Evolutionary conservation across 768 basidiomycete genomes (phyloP).

Genomic region (Rhizopogon roseolus): DNA sequence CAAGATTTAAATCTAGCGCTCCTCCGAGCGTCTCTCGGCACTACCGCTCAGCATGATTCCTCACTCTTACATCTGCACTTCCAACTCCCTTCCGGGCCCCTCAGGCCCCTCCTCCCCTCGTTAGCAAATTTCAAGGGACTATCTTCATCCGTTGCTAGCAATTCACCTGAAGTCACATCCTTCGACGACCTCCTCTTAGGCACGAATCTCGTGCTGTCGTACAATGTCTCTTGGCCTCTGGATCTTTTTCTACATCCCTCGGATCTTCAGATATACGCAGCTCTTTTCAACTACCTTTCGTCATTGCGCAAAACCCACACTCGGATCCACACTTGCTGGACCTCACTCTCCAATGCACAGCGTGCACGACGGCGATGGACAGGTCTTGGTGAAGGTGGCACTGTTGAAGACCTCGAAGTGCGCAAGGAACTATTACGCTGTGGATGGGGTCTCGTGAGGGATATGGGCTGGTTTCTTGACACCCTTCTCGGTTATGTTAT

Average conservation of each 20-base stretch:
- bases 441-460: slow-evolving; percentile 82
- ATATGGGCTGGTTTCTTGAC: slow-evolving; percentile 92
- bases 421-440: slow-evolving; percentile 65
- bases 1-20: slow-evolving; percentile 87
- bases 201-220: slow-evolving; percentile 66
- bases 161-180: slow-evolving; percentile 36
- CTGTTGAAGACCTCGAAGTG: slow-evolving; percentile 59
- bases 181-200: slow-evolving; percentile 80
- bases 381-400: slow-evolving; percentile 82
- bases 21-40: slow-evolving; percentile 84
- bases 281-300: slow-evolving; percentile 78
- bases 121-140: slow-evolving; percentile 36
- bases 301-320: slow-evolving; percentile 82
- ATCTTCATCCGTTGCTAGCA: slow-evolving; percentile 37
- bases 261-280: slow-evolving; percentile 70
- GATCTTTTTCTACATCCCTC: slow-evolving; percentile 81
- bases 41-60: slow-evolving; percentile 84
- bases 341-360: slow-evolving; percentile 79
- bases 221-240: slow-evolving; percentile 78
- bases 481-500: slow-evolving; percentile 79
- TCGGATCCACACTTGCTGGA: slow-evolving; percentile 77
- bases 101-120: slow-evolving; percentile 79
- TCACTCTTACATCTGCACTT: slow-evolving; percentile 70
- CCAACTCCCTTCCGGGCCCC: slow-evolving; percentile 73
- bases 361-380: slow-evolving; percentile 84